A percentile compares a stretch with the other conserved stretches of the same genome.
Evolutionary conservation across 1,284 basidiomycete genomes (phyloP).

Genomic region (Apiotrichum sp.): DNA sequence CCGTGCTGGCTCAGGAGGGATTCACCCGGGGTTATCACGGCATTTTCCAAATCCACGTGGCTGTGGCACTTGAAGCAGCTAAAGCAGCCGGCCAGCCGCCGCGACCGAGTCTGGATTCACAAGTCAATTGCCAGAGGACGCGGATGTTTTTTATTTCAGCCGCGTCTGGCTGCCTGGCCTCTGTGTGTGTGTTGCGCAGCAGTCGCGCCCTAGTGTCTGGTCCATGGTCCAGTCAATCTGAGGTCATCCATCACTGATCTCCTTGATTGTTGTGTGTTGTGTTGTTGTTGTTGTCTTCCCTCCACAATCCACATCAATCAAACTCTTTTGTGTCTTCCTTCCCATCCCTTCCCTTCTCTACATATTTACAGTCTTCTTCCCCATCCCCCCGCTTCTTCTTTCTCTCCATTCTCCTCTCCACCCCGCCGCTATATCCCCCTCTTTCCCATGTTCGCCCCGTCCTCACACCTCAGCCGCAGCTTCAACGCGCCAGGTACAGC

Average conservation of each 20-base stretch:
- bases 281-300: too few species aligned
- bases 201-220: too few species aligned
- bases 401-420: neutral
- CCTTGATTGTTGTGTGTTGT: too few species aligned
- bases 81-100: too few species aligned
- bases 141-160: conserved; percentile 14
- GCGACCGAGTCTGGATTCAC: too few species aligned
- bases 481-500: conserved; percentile 9
- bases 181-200: too few species aligned
- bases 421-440: neutral
- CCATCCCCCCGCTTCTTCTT: neutral
- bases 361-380: neutral
- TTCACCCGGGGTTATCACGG: neutral
- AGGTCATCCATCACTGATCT: too few species aligned
- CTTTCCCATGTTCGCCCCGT: conserved; percentile 12
- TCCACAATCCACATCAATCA: neutral
- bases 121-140: neutral
- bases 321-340: neutral
- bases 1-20: too few species aligned
- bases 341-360: neutral
- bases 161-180: too few species aligned
- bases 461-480: conserved; percentile 7
- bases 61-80: neutral
- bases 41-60: conserved; percentile 1
- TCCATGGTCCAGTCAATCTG: too few species aligned